phyloP scores from a whole-genome alignment of 148 eudicot genomes.

The Silene uniflora region DNA sequence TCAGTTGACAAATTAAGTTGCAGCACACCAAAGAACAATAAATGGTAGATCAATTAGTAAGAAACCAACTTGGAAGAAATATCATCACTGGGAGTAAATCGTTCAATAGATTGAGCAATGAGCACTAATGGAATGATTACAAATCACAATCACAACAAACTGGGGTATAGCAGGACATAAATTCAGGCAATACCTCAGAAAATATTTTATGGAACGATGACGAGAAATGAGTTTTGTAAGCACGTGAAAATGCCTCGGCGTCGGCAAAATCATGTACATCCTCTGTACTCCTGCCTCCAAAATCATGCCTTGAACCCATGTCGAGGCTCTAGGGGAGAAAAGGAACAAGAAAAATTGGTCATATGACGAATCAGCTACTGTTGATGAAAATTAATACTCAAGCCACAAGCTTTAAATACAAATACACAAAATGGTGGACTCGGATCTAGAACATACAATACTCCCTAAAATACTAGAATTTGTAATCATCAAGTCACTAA shows the following conservation, averaged over 20 bases:
- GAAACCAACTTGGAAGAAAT: neutral
- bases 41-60: neutral
- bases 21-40: neutral
- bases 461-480: neutral
- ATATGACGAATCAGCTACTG: neutral
- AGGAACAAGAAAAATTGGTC: constrained; percentile 8
- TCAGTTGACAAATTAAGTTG: neutral
- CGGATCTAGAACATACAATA: neutral
- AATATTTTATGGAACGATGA: constrained; percentile 80
- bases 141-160: neutral
- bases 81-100: neutral
- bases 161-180: neutral
- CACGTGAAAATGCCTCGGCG: constrained; percentile 48
- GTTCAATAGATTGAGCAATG: too few species aligned
- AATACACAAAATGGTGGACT: neutral
- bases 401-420: neutral
- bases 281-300: constrained; percentile 37
- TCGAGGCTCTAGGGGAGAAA: constrained; percentile 33
- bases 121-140: too few species aligned
- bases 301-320: constrained; percentile 40
- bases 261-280: constrained; percentile 42
- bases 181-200: constrained; percentile 58
- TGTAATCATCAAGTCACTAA: neutral
- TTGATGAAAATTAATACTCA: neutral
- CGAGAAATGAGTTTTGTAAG: constrained; percentile 59